phyloP scores from a whole-genome alignment of 371 early-diverging fungal genomes.

The Mucor irregularis region DNA sequence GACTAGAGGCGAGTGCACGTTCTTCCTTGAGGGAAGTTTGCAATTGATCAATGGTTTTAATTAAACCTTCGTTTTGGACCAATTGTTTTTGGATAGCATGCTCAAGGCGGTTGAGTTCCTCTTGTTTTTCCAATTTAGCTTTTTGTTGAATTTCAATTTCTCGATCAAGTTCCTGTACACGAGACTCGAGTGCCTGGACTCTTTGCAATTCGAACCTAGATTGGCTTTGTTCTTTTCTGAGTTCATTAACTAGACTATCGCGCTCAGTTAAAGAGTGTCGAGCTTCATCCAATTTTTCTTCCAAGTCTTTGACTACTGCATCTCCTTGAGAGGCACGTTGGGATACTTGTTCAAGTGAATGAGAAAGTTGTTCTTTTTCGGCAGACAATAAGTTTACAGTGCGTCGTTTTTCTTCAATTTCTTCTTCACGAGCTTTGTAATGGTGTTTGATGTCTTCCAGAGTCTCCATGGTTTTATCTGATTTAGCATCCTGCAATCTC shows the following conservation, averaged over 20 bases:
- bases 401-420: slow-evolving; percentile 28
- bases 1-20: slow-evolving; percentile 16
- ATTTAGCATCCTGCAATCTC: slow-evolving; percentile 34
- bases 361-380: slow-evolving; percentile 25
- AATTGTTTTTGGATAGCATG: neutral
- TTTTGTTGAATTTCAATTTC: slow-evolving; percentile 14
- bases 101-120: slow-evolving; percentile 8
- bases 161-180: slow-evolving; percentile 27
- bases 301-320: slow-evolving; percentile 11
- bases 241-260: neutral
- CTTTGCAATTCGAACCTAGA: slow-evolving; percentile 15
- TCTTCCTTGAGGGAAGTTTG: slow-evolving; percentile 21
- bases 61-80: slow-evolving; percentile 10
- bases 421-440: slow-evolving; percentile 30
- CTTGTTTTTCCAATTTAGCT: slow-evolving; percentile 2
- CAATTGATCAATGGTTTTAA: slow-evolving; percentile 17
- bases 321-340: slow-evolving; percentile 29
- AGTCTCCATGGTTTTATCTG: slow-evolving; percentile 26
- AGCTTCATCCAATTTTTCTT: slow-evolving; percentile 15
- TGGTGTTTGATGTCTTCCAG: slow-evolving; percentile 36
- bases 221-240: slow-evolving; percentile 14
- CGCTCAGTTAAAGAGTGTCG: slow-evolving; percentile 1
- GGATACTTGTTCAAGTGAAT: slow-evolving; percentile 14
- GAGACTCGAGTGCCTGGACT: slow-evolving; percentile 19
- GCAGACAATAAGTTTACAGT: slow-evolving; percentile 22